Evolutionary conservation across 139 green algal species (phyloP), one percentile per base, ranked within the genome.

Genomic region (Protoeuglena noctilucae): DNA sequence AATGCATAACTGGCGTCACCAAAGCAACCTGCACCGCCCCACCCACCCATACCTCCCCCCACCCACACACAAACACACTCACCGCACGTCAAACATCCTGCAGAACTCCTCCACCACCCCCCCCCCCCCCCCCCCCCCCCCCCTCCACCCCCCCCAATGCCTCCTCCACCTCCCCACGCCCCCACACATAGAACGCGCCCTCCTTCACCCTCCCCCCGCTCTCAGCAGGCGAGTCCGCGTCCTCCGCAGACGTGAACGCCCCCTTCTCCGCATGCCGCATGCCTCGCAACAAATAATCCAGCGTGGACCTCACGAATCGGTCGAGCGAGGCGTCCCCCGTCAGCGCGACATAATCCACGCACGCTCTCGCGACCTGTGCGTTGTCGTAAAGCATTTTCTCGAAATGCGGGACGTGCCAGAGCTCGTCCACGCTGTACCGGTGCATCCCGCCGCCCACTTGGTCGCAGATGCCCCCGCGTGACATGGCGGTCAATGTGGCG

Each of bases 361-460:
- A 89, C 24, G 78, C 66, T 16, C 61, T 39, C 0, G 59, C 82
- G 56, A 95, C 70, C 68, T 95, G 86, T 1, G 77, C 73, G 51
- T 89, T 82, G 66, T 94, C 85, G 49, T 94, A 93, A 40, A 87
- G 62, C 81, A 93, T 93, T 65, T 93, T 94, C 59, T 94, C 85
- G 71, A 94, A 94, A 48, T 94, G 85, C 2, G 84, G 85, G 23
- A 94, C 77, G 55, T 89, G 80, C 65, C 70, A 78, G 31, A 61
- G 56, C 64, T 83, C 75, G 53, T 83, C 74, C 24, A 85, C 76
- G 53, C 65, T 72, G 74, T 93, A 93, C 23, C 82, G 70, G 71
- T 93, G 81, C 66, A 94, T 94, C 9, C 85, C 85, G 2, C 86
- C 86, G 0, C 84, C 86, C 21, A 95, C 41, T 19, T 93, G 80